phyloP scores from a whole-genome alignment of 1,284 basidiomycete genomes.

The Puccinia hordei region DNA sequence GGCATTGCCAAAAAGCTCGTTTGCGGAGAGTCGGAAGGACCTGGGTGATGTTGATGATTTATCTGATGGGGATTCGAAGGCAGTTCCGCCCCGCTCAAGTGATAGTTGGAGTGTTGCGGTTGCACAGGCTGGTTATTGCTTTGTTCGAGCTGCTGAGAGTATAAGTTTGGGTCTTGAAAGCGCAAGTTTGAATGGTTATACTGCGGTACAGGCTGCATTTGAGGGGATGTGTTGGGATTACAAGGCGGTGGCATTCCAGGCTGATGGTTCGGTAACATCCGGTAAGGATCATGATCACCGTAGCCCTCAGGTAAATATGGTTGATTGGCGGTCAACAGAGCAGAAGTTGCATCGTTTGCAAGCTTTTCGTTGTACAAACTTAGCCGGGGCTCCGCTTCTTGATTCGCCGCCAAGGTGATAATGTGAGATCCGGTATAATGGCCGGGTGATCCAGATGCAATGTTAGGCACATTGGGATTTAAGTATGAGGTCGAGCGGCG shows the following conservation, averaged over 20 bases:
- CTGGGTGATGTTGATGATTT: background rate
- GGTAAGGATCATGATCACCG: background rate
- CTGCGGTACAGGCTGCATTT: slow-evolving; percentile 4
- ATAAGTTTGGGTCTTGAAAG: background rate
- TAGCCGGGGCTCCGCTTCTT: background rate
- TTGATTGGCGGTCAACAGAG: slow-evolving; percentile 15
- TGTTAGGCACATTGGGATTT: slow-evolving; percentile 1
- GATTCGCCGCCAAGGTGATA: background rate
- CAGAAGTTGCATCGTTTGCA: slow-evolving; percentile 3
- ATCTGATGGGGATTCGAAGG: background rate
- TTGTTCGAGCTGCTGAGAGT: background rate
- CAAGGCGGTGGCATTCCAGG: background rate
- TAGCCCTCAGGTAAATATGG: slow-evolving; percentile 15
- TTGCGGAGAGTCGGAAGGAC: background rate
- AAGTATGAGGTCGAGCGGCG: slow-evolving; percentile 23
- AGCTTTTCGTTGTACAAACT: slow-evolving; percentile 26
- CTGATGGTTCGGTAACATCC: background rate
- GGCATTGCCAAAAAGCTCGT: background rate
- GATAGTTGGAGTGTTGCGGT: background rate
- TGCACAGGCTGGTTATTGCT: background rate
- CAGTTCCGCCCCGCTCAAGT: background rate
- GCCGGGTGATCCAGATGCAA: slow-evolving; percentile 1
- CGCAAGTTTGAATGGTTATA: background rate
- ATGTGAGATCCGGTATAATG: slow-evolving; percentile 28
- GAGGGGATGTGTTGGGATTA: background rate